Evolutionary conservation across 192 early-diverging fungal genomes (phyloP).

Genomic region (Lunasporangiospora selenospora): DNA sequence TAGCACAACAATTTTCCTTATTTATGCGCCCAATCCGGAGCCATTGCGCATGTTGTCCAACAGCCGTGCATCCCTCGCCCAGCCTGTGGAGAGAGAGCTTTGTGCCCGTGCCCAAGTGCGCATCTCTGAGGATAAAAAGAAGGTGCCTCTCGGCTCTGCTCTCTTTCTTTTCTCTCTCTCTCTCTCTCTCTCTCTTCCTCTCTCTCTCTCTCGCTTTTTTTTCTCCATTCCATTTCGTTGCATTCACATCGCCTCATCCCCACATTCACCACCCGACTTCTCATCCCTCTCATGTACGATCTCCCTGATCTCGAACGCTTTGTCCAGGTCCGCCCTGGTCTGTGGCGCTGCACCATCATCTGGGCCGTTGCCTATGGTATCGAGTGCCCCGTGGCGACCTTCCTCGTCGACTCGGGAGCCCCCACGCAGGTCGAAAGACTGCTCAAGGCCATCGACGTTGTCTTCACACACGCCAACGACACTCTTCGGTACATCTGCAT

Average conservation of each 20-base stretch:
- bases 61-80: too few relatives aligned
- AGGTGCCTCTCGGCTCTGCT: too few relatives aligned
- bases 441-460: conserved; percentile 25
- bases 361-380: conserved; percentile 14
- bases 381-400: conserved; percentile 30
- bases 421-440: conserved; percentile 28
- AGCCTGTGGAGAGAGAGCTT: too few relatives aligned
- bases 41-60: too few relatives aligned
- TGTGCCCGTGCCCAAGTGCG: too few relatives aligned
- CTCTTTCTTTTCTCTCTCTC: too few relatives aligned
- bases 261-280: too few relatives aligned
- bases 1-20: too few relatives aligned
- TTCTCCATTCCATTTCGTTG: background rate
- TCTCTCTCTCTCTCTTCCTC: background rate
- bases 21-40: too few relatives aligned
- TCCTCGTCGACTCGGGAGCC: conserved; percentile 39
- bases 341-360: conserved; percentile 43
- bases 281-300: conserved; percentile 43
- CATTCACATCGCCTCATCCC: too few relatives aligned
- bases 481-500: conserved; percentile 41
- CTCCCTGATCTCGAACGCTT: conserved; percentile 43
- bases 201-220: background rate
- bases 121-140: too few relatives aligned
- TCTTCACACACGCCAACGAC: conserved; percentile 34
- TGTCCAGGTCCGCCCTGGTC: conserved; percentile 42